A percentile compares a stretch with the other conserved stretches of the same genome.
Evolutionary conservation across 2,329 filamentous ascomycete genomes (phyloP).

Genomic region (Chaetomiaceae sp.): DNA sequence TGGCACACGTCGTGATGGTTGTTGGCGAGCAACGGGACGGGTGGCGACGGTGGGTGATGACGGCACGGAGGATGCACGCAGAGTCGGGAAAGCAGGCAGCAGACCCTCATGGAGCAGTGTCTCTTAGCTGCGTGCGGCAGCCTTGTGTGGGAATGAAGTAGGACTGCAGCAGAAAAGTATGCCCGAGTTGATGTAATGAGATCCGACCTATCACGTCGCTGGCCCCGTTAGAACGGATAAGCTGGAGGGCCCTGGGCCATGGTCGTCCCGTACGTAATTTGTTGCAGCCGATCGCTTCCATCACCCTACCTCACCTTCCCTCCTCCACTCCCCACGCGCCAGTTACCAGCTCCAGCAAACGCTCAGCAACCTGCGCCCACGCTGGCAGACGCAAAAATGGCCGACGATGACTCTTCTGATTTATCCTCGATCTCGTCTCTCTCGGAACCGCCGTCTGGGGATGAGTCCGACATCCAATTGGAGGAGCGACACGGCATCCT

Average conservation of each 20-base stretch:
- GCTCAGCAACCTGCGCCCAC: slow-evolving; percentile 16
- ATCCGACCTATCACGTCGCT: slow-evolving; percentile 23
- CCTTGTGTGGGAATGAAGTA: slow-evolving; percentile 8
- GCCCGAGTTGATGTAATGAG: slow-evolving; percentile 6
- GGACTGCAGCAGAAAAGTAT: slow-evolving; percentile 11
- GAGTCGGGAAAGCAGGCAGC: neutral
- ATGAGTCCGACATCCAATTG: slow-evolving; percentile 45
- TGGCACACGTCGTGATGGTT: neutral
- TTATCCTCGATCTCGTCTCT: slow-evolving; percentile 48
- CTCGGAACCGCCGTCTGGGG: slow-evolving; percentile 44
- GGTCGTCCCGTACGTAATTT: slow-evolving; percentile 26
- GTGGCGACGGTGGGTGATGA: slow-evolving; percentile 8
- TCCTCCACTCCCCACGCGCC: slow-evolving; percentile 27
- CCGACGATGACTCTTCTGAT: slow-evolving; percentile 58
- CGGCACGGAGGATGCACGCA: slow-evolving; percentile 1
- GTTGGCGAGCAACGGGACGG: neutral
- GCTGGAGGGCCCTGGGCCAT: slow-evolving; percentile 17
- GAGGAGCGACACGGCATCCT: slow-evolving; percentile 53
- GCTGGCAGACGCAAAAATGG: slow-evolving; percentile 36
- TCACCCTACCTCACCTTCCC: slow-evolving; percentile 25
- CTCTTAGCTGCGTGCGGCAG: slow-evolving; percentile 2
- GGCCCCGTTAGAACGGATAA: slow-evolving; percentile 9
- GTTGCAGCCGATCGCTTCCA: slow-evolving; percentile 23
- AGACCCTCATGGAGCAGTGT: neutral
- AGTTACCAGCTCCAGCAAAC: slow-evolving; percentile 24